A percentile compares a stretch with the other conserved stretches of the same genome.
Evolutionary conservation across 2,329 filamentous ascomycete genomes (phyloP).

Genomic region (Aspergillus brasiliensis): DNA sequence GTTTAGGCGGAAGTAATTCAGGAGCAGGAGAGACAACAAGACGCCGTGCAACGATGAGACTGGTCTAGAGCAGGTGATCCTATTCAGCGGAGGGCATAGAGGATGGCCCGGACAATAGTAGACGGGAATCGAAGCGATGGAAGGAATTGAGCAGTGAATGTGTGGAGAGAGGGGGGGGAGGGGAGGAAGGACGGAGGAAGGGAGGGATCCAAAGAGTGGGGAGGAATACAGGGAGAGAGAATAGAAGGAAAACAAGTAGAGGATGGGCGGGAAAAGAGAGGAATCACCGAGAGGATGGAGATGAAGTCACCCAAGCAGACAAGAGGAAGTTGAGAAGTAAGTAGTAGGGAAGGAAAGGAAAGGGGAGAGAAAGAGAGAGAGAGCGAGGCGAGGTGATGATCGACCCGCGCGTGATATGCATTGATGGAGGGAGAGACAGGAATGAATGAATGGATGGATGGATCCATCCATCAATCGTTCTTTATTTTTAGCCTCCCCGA

Average conservation of each 20-base stretch:
- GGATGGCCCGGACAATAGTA: too few relatives aligned
- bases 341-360: not conserved
- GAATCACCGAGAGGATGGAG: too few relatives aligned
- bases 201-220: not conserved
- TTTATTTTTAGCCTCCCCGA: constrained; percentile 24
- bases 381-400: not conserved
- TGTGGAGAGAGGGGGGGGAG: not conserved
- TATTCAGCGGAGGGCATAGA: not conserved
- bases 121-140: not conserved
- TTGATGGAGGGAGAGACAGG: not conserved
- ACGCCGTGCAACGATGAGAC: not conserved
- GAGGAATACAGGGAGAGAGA: not conserved
- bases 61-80: not conserved
- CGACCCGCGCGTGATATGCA: constrained; percentile 4
- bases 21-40: not conserved
- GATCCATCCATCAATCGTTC: not conserved
- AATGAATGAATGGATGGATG: not conserved
- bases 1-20: constrained; percentile 3
- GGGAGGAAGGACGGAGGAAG: not conserved
- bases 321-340: too few relatives aligned
- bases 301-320: too few relatives aligned
- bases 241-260: not conserved
- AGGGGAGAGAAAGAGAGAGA: not conserved
- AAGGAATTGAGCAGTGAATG: constrained; percentile 12
- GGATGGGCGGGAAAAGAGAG: not conserved